Base-by-base conservation (phyloP, 1,284 basidiomycete species). In the Naganishia albida region DNA sequence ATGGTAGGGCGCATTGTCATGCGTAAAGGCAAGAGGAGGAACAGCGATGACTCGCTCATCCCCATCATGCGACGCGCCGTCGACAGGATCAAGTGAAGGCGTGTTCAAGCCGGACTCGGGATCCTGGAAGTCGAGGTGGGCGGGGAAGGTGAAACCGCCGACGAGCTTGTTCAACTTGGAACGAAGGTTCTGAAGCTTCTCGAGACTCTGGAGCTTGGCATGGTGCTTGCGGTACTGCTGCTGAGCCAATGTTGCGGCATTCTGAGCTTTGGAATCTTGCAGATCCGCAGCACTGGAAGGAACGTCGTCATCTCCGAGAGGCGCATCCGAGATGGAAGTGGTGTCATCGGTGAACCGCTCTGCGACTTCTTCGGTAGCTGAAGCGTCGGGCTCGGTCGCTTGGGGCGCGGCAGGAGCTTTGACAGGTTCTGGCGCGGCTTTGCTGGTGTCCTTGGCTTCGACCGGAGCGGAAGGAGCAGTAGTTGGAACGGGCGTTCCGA, bases 1-100 rank as follows among this genome's bases (percentile, higher is more conserved):
- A 34, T 83, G 81, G 4, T 86, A 72, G 0, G 84, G 81, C 4
- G 83, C 82, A 69, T 85, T 85, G 43, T 73, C 76, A 0, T 82
- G 72, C 3, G 81, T 82, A 74, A 81, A 85, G 0, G 71, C 70
- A 26, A 78, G 70, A 28, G 72, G 70, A 7, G 75, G 71, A 23
- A 66, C 62, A 25, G 57, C 46, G 13, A 18, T 39, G 40, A 59
- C 57, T 25, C 57, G 57, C 10, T 60, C 57, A 12, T 60, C 57
- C 1, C 57, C 57, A 40, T 60, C 57, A 16, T 60, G 46, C 4
- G 57, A 60, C 1, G 57, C 46, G 23, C 57, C 57, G 25, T 60
- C 57, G 34, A 67, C 67, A 13, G 67, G 67, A 46, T 67, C 67
- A 2, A 51, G 7, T 6, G 40, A 40, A 8, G 53, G 51, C 20